Evolutionary conservation across 352 stramenopile genomes (phyloP).

Genomic region (Pythium inflatum): DNA sequence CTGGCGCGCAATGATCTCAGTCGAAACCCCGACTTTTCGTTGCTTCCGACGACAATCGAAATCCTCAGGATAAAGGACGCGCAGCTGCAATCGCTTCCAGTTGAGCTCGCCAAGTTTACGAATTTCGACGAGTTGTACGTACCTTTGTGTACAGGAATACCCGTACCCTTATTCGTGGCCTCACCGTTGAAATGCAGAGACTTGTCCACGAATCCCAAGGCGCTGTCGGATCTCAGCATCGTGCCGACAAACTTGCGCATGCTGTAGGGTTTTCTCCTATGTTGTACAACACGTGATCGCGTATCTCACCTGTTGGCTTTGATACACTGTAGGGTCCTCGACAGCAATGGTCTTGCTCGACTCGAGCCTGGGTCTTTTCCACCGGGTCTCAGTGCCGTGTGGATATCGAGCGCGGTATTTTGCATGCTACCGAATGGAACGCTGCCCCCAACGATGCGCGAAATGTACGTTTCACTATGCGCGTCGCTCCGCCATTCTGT

Average conservation of each 20-base stretch:
- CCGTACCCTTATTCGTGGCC: no score
- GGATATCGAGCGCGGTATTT: background rate
- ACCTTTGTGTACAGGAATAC: no score
- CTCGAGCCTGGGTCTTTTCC: slow-evolving; percentile 4
- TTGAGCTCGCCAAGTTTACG: background rate
- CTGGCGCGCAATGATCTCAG: slow-evolving; percentile 17
- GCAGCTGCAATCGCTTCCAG: slow-evolving; percentile 8
- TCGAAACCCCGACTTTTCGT: background rate
- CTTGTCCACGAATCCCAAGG: no score
- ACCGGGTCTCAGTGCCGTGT: background rate
- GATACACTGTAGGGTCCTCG: background rate
- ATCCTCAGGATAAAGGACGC: background rate
- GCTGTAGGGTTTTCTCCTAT: no score
- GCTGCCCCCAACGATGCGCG: background rate
- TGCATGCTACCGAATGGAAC: background rate
- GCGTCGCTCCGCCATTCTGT: no score
- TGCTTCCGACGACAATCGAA: background rate
- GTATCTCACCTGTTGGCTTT: background rate
- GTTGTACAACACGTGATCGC: background rate
- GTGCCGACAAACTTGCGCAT: no score
- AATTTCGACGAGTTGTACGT: no score
- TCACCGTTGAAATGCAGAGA: no score
- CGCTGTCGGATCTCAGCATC: no score
- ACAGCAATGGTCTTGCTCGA: slow-evolving; percentile 4
- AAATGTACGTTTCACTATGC: background rate